Conservation (phyloP, 2,329 filamentous ascomycete genomes). For the Xylaria sp. region DNA sequence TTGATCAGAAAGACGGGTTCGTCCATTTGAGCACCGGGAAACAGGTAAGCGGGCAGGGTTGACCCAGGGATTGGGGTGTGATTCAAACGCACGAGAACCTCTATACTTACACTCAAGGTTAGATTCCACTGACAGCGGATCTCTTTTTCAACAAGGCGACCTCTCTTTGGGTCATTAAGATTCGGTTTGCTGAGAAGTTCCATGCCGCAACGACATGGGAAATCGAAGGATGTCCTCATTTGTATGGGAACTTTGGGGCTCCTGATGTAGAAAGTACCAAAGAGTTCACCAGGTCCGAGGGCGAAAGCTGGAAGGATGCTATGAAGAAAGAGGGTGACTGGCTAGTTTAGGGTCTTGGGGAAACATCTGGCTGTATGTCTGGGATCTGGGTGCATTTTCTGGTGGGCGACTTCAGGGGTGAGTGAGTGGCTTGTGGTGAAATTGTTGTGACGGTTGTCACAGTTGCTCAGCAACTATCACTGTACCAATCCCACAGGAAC, state of each 20-base stretch:
- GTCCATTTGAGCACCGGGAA: slow-evolving; percentile 61
- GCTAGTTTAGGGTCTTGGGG: slow-evolving; percentile 36
- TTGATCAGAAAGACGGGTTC: slow-evolving; percentile 63
- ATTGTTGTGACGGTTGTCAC: too few relatives aligned
- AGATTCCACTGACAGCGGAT: slow-evolving; percentile 36
- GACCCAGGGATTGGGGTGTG: background rate
- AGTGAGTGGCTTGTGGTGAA: background rate
- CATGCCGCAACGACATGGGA: slow-evolving; percentile 57
- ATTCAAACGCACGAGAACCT: background rate
- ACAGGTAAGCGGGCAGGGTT: slow-evolving; percentile 46
- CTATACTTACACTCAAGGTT: background rate
- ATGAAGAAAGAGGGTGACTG: slow-evolving; percentile 44
- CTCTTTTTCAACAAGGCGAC: slow-evolving; percentile 35
- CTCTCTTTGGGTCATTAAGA: slow-evolving; percentile 44
- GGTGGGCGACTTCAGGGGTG: background rate
- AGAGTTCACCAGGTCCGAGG: slow-evolving; percentile 49
- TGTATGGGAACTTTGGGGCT: slow-evolving; percentile 61
- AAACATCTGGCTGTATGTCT: background rate
- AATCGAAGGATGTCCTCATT: slow-evolving; percentile 55
- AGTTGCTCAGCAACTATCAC: background rate
- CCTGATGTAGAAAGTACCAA: slow-evolving; percentile 52
- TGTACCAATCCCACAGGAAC: too few relatives aligned
- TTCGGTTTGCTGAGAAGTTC: slow-evolving; percentile 50
- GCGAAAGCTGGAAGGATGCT: slow-evolving; percentile 51
- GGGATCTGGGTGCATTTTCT: background rate